Conservation (phyloP, 2,329 filamentous ascomycete genomes). For the Colletotrichum kahawae region DNA sequence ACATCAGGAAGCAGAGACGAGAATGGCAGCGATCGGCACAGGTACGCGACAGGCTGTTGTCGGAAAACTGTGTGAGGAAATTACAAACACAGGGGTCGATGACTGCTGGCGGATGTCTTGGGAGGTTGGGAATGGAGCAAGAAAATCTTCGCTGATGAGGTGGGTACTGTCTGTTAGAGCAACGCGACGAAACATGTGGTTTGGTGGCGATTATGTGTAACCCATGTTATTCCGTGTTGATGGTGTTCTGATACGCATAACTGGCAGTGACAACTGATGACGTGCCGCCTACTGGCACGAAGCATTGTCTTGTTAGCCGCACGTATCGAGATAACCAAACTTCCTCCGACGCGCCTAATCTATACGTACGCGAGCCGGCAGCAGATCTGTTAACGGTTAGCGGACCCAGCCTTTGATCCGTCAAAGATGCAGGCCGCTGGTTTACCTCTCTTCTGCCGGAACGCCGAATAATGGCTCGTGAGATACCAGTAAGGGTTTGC, state of each 20-base stretch:
- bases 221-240: background rate
- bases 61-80: slow-evolving; percentile 12
- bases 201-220: background rate
- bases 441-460: background rate
- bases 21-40: slow-evolving; percentile 9
- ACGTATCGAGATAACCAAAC: background rate
- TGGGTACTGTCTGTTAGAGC: background rate
- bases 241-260: background rate
- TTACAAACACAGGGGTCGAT: slow-evolving; percentile 3
- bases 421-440: background rate
- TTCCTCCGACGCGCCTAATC: background rate
- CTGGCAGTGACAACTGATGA: background rate
- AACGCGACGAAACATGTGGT: background rate
- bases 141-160: background rate
- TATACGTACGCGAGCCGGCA: background rate
- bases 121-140: background rate
- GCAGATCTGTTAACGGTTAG: background rate
- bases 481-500: background rate
- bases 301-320: background rate
- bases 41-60: background rate
- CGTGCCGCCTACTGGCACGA: background rate
- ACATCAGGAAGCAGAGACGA: background rate
- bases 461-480: background rate
- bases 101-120: background rate
- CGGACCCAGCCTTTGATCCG: background rate